Evolutionary conservation across 2,329 filamentous ascomycete genomes (phyloP).

Genomic region (Biscogniauxia mediterranea): DNA sequence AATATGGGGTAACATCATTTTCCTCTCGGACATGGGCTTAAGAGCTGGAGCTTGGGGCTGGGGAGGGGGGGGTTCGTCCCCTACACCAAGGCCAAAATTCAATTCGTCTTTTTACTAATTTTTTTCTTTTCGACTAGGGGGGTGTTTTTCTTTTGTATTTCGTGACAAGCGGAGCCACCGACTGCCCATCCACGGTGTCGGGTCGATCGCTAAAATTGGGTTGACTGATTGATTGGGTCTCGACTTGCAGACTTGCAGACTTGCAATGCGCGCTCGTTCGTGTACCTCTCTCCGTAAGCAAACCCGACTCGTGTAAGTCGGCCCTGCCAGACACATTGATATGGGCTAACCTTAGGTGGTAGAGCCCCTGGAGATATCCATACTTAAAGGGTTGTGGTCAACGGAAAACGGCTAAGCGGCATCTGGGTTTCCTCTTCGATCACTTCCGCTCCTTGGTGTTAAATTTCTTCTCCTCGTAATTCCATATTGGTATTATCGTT

Average conservation of each 20-base stretch:
- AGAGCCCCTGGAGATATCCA: background rate
- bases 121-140: too few relatives aligned
- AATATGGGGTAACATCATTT: background rate
- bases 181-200: slow-evolving; percentile 17
- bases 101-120: too few relatives aligned
- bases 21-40: background rate
- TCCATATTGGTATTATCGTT: too few relatives aligned
- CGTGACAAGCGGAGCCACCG: slow-evolving; percentile 9
- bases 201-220: slow-evolving; percentile 16
- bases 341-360: background rate
- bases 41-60: background rate
- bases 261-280: background rate
- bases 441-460: background rate
- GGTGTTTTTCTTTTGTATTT: background rate
- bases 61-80: too few relatives aligned
- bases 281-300: background rate
- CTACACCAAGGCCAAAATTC: too few relatives aligned
- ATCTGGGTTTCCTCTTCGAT: background rate
- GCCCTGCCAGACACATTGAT: background rate
- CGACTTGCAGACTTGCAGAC: background rate
- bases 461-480: too few relatives aligned
- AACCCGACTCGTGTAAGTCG: background rate
- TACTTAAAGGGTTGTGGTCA: background rate
- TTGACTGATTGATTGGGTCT: background rate
- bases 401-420: background rate